A percentile compares a stretch with the other conserved stretches of the same genome.
Evolutionary conservation across 2,329 filamentous ascomycete genomes (phyloP).

Genomic region (Tolypocladium pustulatum): DNA sequence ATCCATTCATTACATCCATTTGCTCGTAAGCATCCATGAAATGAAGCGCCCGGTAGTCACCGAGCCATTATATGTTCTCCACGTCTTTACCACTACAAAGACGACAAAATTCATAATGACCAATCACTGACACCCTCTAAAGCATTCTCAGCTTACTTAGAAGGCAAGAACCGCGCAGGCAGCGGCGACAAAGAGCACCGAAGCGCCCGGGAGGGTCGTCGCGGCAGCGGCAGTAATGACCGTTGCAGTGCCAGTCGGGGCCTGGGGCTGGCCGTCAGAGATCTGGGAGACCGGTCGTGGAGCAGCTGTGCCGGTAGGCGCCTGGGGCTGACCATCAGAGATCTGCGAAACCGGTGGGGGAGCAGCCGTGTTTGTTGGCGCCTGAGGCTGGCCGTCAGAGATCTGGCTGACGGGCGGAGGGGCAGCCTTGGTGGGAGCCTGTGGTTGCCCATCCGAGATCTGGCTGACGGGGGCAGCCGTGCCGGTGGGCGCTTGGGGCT

Average conservation of each 20-base stretch:
- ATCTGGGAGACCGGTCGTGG: slow-evolving; percentile 19
- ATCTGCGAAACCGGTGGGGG: slow-evolving; percentile 19
- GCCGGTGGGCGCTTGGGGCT: slow-evolving; percentile 16
- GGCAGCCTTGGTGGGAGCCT: slow-evolving; percentile 30
- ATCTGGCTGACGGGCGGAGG: slow-evolving; percentile 34
- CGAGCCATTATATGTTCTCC: neutral
- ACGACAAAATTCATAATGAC: neutral
- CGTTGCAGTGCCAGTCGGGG: slow-evolving; percentile 17
- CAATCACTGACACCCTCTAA: too few species aligned
- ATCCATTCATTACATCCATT: neutral
- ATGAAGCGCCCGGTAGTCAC: neutral
- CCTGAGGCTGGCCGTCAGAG: slow-evolving; percentile 25
- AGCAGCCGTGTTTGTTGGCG: slow-evolving; percentile 22
- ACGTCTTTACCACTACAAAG: neutral
- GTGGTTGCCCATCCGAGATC: slow-evolving; percentile 35
- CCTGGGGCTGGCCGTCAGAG: slow-evolving; percentile 19
- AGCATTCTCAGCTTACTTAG: slow-evolving; percentile 1
- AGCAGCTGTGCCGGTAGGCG: slow-evolving; percentile 21
- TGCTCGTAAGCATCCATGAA: neutral
- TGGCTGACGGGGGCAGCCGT: slow-evolving; percentile 21
- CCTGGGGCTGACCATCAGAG: slow-evolving; percentile 16
- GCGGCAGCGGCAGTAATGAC: slow-evolving; percentile 14
- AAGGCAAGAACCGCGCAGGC: slow-evolving; percentile 10
- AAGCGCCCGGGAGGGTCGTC: slow-evolving; percentile 5
- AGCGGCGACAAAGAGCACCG: slow-evolving; percentile 5